Base-by-base conservation (phyloP, 129 eudicot genomes). In the Silybum marianum region DNA sequence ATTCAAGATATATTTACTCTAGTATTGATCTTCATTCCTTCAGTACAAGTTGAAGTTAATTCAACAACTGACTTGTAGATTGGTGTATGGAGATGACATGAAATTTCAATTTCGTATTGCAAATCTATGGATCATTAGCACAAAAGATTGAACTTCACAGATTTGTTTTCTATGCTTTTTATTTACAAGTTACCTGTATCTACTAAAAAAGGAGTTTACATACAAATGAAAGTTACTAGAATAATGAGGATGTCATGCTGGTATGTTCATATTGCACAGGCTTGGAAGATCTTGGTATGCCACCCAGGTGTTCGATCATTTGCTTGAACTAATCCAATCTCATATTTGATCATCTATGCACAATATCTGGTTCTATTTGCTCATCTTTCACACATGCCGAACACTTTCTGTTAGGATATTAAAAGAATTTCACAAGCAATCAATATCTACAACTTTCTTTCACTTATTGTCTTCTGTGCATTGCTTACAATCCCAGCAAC, bases 401-500 rank as follows among this genome's bases (percentile, higher is more conserved):
- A 73, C 26, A 6, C 67, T 54, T 68, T 78, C 68, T 39, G 60
- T 62, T 18, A 32, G 6, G 32, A n/a, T 42, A 26, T 4, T 62
- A 73, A 72, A 18, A 66, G 74, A 66, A 78, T 78, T 67, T 78
- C 40, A 78, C 24, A 78, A 78, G 34, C 74, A 18, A 68, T 66
- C 74, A 18, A 68, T 66, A 16, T 39, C 10, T 74, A 65, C 14
- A 38, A 76, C 2, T 62, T 62, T 24, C 44, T 22, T 26, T 72
- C 48, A 26, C 69, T 44, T 7, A 42, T 78, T 73, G 74, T 70
- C 81, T 77, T 70, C 73, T 40, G 36, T 28, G 75, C 80, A 58
- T 73, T 71, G 48, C 76, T 81, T 89, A 92, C 63, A 90, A 75
- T 16, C 81, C 90, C 84, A 93, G 48, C 80, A 93, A 83, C 44